Base-by-base conservation (phyloP, 2,329 filamentous ascomycete genomes). In the Coniochaeta sp. region DNA sequence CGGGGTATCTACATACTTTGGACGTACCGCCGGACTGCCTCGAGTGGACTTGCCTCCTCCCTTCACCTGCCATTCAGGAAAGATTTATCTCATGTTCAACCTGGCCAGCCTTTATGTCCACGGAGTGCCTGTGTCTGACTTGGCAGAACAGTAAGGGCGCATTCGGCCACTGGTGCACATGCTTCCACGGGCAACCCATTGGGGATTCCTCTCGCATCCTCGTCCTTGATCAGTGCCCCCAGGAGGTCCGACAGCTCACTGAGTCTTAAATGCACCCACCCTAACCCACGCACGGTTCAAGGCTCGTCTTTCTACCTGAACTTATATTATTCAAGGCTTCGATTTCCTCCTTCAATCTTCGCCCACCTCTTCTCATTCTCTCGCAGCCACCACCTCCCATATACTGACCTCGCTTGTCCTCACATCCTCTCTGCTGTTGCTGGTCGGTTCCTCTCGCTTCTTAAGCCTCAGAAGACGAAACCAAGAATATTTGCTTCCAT, bases 231-330 rank as follows among this genome's bases (percentile, higher is more conserved):
- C 38, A 40, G 16, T 40, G 38, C 17, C 38, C 38, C 38, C 38
- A 40, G 17, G 38, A 40, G 17, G 38, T 40, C 38, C 38, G 38
- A 40, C n/a, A 40, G 38, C 38, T 40, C 38, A n/a, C 16, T 40
- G 16, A 19, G 9, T 40, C 76, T n/a, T n/a, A 40, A n/a, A n/a
- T 5, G 3, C 38, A 40, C 17, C 38, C 38, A 40, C 38, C 38
- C 38, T n/a, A 40, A 40, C 38, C 38, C 38, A 40, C 36, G 28
- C 12, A 28, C 58, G 36, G 24, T 38, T 22, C 47, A 47, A 47
- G 24, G 47, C 57, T 40, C 22, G 16, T 19, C 38, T 40, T 40
- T 17, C 17, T 40, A 19, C 38, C 4, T 19, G 38, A 40, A 40
- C 38, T n/a, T 9, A 9, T 4, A 40, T 6, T 16, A 3, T 40